These are phyloP conservation scores for Ogataea siamensis DNA, from an alignment of 805 yeast genomes.

Conservation along the genomic window DNA sequence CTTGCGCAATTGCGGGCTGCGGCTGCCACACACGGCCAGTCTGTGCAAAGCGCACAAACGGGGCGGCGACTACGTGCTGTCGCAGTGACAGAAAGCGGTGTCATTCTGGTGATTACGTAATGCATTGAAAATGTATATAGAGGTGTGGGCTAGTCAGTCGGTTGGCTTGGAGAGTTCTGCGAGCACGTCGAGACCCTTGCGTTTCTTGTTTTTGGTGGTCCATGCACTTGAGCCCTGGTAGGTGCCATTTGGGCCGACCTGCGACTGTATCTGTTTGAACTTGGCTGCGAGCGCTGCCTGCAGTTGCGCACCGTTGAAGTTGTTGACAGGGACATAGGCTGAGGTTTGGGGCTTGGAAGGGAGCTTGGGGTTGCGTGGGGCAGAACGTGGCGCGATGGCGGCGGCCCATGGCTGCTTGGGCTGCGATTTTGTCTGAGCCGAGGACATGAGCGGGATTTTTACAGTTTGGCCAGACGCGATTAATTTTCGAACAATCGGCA, in stretches of 20 bases:
- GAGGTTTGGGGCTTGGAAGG: slow-evolving; percentile 12
- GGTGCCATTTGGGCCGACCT: slow-evolving; percentile 11
- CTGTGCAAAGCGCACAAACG: no score
- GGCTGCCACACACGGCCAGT: no score
- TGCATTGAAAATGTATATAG: neutral
- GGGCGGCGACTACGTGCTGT: neutral
- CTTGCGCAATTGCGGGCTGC: no score
- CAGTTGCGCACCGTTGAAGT: slow-evolving; percentile 19
- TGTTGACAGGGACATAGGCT: slow-evolving; percentile 19
- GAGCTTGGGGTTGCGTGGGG: slow-evolving; percentile 8
- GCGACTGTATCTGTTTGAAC: slow-evolving; percentile 18
- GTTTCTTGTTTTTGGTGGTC: slow-evolving; percentile 11
- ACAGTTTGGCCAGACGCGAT: neutral
- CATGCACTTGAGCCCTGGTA: slow-evolving; percentile 13
- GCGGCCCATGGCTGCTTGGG: slow-evolving; percentile 21
- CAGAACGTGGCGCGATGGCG: slow-evolving; percentile 13
- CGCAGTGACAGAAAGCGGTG: neutral
- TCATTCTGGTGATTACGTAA: slow-evolving; percentile 3
- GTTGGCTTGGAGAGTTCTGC: slow-evolving; percentile 22
- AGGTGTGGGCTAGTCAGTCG: slow-evolving; percentile 4
- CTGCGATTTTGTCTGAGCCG: slow-evolving; percentile 13
- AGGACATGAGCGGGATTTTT: slow-evolving; percentile 9
- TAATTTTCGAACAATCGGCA: neutral
- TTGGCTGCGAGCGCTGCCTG: slow-evolving; percentile 17
- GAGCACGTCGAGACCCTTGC: slow-evolving; percentile 21